Evolutionary conservation across 2,329 filamentous ascomycete genomes (phyloP).

Genomic region (Ceratocystis alfenasii): DNA sequence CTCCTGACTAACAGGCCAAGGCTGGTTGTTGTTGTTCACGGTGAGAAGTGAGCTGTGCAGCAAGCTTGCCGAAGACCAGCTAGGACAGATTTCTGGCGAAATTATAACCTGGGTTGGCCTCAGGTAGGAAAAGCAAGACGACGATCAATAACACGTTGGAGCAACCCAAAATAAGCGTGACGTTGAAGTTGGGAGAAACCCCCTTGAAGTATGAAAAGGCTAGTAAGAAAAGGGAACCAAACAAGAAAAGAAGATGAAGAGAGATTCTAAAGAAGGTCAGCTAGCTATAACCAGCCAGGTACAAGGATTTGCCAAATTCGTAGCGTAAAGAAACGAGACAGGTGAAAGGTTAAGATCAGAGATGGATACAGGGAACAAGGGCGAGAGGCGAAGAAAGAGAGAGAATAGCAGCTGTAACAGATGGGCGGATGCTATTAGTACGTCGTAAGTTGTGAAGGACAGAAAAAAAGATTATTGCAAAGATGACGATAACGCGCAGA

Average conservation of each 20-base stretch:
- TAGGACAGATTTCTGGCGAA: not conserved
- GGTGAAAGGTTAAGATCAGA: not conserved
- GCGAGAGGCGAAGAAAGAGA: not conserved
- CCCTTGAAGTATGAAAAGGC: not conserved
- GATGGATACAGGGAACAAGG: constrained; percentile 8
- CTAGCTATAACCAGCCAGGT: constrained; percentile 5
- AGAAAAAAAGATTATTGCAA: not conserved
- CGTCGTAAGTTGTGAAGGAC: not conserved
- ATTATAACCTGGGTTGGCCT: not conserved
- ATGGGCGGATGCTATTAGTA: not conserved
- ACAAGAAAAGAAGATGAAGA: not conserved
- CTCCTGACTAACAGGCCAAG: not conserved
- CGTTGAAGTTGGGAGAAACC: not conserved
- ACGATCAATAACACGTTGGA: not conserved
- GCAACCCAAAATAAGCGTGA: not conserved
- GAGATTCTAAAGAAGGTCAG: not conserved
- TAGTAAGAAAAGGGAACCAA: not conserved
- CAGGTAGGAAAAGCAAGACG: not conserved
- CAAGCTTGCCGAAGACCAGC: not conserved
- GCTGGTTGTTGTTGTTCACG: not conserved
- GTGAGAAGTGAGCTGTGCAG: not conserved
- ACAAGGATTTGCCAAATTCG: constrained; percentile 2
- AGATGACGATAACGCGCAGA: not conserved
- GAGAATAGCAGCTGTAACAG: not conserved
- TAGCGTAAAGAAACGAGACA: constrained; percentile 1